phyloP scores from a whole-genome alignment of 805 yeast species.

The Candida michaelii region DNA sequence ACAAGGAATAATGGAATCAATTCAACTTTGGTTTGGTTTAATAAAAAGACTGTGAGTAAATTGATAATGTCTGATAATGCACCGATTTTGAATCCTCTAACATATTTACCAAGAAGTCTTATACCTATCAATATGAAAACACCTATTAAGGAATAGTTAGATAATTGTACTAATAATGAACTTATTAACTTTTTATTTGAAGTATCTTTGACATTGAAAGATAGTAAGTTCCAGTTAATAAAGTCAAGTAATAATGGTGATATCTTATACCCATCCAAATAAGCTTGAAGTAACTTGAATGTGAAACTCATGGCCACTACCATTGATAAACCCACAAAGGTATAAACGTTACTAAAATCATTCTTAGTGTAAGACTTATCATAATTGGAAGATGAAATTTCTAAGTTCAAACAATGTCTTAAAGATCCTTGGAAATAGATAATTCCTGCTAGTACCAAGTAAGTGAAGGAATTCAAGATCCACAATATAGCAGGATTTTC shows the following conservation, averaged over 20 bases:
- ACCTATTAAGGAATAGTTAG: constrained; percentile 24
- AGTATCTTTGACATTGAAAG: constrained; percentile 22
- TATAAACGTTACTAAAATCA: constrained; percentile 13
- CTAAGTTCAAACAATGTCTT: constrained; percentile 16
- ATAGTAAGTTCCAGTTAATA: constrained; percentile 28
- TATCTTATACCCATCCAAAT: constrained; percentile 52
- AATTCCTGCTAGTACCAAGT: constrained; percentile 19
- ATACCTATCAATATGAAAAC: constrained; percentile 29
- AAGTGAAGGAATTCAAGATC: constrained; percentile 47
- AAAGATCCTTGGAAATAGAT: constrained; percentile 26
- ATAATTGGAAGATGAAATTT: constrained; percentile 16
- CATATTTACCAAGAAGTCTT: constrained; percentile 28
- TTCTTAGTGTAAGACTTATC: constrained; percentile 24
- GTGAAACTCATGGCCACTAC: constrained; percentile 45
- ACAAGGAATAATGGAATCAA: constrained; percentile 56
- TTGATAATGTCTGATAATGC: constrained; percentile 35
- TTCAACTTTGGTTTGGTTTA: constrained; percentile 55
- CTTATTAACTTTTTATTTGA: constrained; percentile 11
- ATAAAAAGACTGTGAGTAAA: constrained; percentile 40
- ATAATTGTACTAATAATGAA: constrained; percentile 21
- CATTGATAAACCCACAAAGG: constrained; percentile 48
- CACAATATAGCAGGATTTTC: constrained; percentile 40
- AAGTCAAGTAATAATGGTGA: constrained; percentile 39
- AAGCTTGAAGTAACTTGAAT: constrained; percentile 56
- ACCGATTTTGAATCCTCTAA: constrained; percentile 24